A percentile compares a stretch with the other conserved stretches of the same genome.
Evolutionary conservation across 2,329 filamentous ascomycete genomes (phyloP).

Genomic region (Claviceps paspali): DNA sequence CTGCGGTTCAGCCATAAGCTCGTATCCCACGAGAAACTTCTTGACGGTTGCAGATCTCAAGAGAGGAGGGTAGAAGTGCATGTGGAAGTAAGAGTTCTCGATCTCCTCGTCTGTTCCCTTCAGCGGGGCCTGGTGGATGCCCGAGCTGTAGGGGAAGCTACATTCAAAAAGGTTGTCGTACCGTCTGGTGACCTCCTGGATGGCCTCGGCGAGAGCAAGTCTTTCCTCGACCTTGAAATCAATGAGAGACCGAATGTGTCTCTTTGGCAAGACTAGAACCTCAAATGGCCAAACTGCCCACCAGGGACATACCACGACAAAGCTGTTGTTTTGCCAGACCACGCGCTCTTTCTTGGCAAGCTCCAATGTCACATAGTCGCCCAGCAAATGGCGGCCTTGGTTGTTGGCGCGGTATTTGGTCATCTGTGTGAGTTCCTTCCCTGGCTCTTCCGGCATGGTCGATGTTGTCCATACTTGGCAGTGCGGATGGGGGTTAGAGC

Average conservation of each 20-base stretch:
- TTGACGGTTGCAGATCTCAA: conserved; percentile 83
- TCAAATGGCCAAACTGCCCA: conserved; percentile 98
- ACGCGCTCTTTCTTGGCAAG: conserved; percentile 67
- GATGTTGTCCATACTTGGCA: conserved; percentile 95
- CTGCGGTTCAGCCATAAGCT: conserved; percentile 95
- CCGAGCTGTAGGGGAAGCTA: conserved; percentile 92
- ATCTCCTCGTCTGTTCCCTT: conserved; percentile 69
- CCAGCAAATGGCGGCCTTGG: conserved; percentile 58
- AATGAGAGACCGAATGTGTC: conserved; percentile 70
- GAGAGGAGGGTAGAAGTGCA: conserved; percentile 95
- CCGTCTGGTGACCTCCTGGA: conserved; percentile 75
- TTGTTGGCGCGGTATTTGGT: conserved; percentile 62
- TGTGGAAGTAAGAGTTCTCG: conserved; percentile 78
- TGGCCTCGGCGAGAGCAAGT: conserved; percentile 60
- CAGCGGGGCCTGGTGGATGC: conserved; percentile 87
- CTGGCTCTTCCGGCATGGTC: conserved; percentile 76
- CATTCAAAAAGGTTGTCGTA: conserved; percentile 98
- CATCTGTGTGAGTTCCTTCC: conserved; percentile 63
- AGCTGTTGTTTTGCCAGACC: conserved; percentile 74
- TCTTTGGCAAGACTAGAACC: conserved; percentile 73
- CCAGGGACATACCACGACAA: conserved; percentile 86
- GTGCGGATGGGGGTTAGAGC: conserved; percentile 95
- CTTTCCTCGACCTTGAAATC: conserved; percentile 64
- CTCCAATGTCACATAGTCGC: conserved; percentile 78
- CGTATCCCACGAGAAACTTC: conserved; percentile 94